phyloP scores from a whole-genome alignment of 768 basidiomycete genomes.

The Lentinula raphanica region DNA sequence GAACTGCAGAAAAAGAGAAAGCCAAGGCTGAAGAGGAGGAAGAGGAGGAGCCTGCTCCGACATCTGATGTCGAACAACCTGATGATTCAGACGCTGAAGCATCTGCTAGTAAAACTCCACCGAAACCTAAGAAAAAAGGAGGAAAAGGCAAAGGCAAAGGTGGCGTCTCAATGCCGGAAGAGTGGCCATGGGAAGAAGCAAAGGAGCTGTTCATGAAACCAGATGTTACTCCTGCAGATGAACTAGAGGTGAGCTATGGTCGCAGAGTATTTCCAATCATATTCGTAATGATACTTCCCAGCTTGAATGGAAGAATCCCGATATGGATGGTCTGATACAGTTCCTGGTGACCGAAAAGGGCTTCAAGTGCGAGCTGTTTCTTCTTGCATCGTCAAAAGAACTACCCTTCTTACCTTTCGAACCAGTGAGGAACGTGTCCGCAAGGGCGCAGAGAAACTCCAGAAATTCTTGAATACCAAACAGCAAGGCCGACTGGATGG shows the following conservation, averaged over 20 bases:
- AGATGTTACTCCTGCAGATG: constrained; percentile 80
- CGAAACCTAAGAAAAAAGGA: constrained; percentile 31
- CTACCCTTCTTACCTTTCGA: constrained; percentile 4
- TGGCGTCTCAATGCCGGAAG: constrained; percentile 79
- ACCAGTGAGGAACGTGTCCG: constrained; percentile 94
- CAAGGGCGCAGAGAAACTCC: constrained; percentile 89
- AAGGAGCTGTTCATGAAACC: constrained; percentile 87
- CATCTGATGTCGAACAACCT: constrained; percentile 40
- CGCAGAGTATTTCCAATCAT: too few relatives aligned
- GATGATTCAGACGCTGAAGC: constrained; percentile 25
- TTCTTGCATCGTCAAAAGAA: background rate
- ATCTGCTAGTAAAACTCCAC: constrained; percentile 19
- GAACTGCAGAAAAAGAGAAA: constrained; percentile 34
- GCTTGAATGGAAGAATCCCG: constrained; percentile 94
- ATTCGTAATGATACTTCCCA: too few relatives aligned
- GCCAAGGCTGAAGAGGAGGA: constrained; percentile 12
- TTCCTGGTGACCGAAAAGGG: constrained; percentile 95
- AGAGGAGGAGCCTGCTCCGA: constrained; percentile 36
- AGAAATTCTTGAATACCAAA: constrained; percentile 80
- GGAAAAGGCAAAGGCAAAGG: constrained; percentile 66
- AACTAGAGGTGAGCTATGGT: constrained; percentile 68
- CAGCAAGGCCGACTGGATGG: constrained; percentile 96
- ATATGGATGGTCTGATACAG: constrained; percentile 88
- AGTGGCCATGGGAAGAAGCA: constrained; percentile 97
- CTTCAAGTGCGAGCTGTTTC: constrained; percentile 69